Evolutionary conservation across 148 eudicot species (phyloP), one percentile per base, ranked within the genome.

Genomic region (Rhododendron griersonianum): DNA sequence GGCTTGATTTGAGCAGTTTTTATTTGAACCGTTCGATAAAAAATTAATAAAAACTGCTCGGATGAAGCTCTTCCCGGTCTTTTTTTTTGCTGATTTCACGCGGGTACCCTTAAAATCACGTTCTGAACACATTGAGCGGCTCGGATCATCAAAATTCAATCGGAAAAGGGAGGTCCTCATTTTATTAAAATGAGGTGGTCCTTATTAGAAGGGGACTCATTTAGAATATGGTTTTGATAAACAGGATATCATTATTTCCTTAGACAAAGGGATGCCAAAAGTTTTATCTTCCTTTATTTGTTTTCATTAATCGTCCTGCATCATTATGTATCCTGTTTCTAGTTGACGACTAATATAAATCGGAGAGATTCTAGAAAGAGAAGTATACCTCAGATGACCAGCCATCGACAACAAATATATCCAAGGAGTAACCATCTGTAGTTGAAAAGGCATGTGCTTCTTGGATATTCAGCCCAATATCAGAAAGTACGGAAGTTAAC

Each of bases 401-500:
- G 81, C 95, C 93, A 88, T 95, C 94, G 88, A 95, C 96, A 69
- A 95, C 95, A 89, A 96, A 96, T 48, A 95, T 96, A 94, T 96
- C 98, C 87, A 96, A 89, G 47, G 98, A 96, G 89, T 90, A 96
- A 67, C 98, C 98, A 84, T 96, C 98, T 51, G 76, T 86, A 23
- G 98, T 95, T 81, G 98, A 96, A 88, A 95, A 95, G 55, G 98
- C 98, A 90, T 96, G 98, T 88, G 96, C 98, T 91, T 96, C 98
- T 92, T 94, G 94, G 83, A 96, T 96, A 89, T 96, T 94, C 89
- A 96, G 87, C 78, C 93, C 96, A 85, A 95, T 87, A 80, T 96
- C 98, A 88, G 98, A 94, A 85, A 96, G 91, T 13, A 96, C 87
- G 81, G 92, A 93, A 84, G 98, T 96, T 86, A 96, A 91, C 98